Base-by-base conservation (phyloP, 2,329 filamentous ascomycete genomes). In the Ophiocordyceps camponoti-leonardi region DNA sequence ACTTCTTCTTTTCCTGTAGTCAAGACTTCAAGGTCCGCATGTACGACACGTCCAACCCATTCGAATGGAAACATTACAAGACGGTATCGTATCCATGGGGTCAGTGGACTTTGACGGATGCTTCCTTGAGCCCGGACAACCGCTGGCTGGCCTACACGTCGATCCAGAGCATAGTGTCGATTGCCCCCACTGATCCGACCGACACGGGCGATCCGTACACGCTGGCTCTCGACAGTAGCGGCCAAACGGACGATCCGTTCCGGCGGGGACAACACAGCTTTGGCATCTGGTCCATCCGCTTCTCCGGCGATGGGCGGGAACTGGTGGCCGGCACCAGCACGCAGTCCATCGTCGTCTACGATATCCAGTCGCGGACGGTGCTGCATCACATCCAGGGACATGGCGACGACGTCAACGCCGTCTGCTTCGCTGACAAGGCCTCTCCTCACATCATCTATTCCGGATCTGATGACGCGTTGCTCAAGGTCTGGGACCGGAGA, bases 21-120 rank as follows among this genome's bases (percentile, higher is more conserved):
- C 86, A 95, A 61, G 88, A 96, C 62, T 94, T 94, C 66, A 83
- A 79, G 53, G 87, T 98, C 11, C 82, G 88, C 45, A 88, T 98
- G 85, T 98, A 96, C 63, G 90, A 96, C 61, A 96, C 92, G 0
- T 88, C 85, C 2, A 94, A 95, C 54, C 87, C 90, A 0, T 94
- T 92, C 62, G 76, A 87, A 51, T 98, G 92, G 92, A 83, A 82
- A 59, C 88, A 94, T 61, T 95, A 95, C 69, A 96, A 90, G 66
- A 90, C 84, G 0, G 85, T 87, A 6, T 67, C 71, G 26, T 94
- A 92, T 61, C 86, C 86, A 1, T 84, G 80, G 52, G 92, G 88
- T 2, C 81, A 86, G 54, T 98, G 92, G 92, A 96, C 90, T 1
- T 81, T 98, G 51, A 96, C 92, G 14, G 92, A 98, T 62, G 88